These are phyloP conservation scores for Nicotiana attenuata DNA, from an alignment of 257 asterid species.

Conservation along the genomic window DNA sequence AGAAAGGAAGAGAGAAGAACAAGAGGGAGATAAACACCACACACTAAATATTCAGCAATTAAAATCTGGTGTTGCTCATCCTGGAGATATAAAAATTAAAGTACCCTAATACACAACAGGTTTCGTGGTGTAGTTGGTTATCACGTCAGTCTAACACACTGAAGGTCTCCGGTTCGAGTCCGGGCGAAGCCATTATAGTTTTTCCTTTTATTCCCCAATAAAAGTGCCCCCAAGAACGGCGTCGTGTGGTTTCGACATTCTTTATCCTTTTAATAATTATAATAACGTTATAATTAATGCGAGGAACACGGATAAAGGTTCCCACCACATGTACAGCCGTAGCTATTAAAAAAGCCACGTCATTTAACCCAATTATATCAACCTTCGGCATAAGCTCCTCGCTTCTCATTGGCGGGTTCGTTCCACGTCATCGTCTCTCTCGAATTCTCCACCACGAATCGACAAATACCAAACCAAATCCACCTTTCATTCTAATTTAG, in stretches of 20 bases:
- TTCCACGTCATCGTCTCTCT: slow-evolving; percentile 44
- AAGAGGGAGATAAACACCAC: no score
- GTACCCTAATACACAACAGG: neutral
- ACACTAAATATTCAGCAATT: no score
- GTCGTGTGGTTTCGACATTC: neutral
- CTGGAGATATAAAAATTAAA: no score
- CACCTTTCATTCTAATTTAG: neutral
- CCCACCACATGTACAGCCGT: neutral
- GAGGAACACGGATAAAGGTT: neutral
- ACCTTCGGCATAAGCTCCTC: slow-evolving; percentile 26
- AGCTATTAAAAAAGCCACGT: slow-evolving; percentile 17
- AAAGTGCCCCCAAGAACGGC: neutral
- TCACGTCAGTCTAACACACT: slow-evolving; percentile 99
- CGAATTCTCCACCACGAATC: slow-evolving; percentile 10
- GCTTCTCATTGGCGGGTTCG: slow-evolving; percentile 32
- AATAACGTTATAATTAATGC: neutral
- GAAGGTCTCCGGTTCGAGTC: slow-evolving; percentile 87
- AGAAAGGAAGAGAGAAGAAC: no score
- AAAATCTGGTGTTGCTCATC: no score
- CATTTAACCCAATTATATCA: slow-evolving; percentile 20
- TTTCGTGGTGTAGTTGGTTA: slow-evolving; percentile 99
- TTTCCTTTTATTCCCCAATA: no score
- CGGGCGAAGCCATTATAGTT: slow-evolving; percentile 29
- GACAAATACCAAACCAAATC: neutral
- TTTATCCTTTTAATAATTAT: neutral